Evolutionary conservation across 495 filamentous ascomycete genomes (phyloP), one percentile per base, ranked within the genome.

Genomic region (Bacidia rubella): DNA sequence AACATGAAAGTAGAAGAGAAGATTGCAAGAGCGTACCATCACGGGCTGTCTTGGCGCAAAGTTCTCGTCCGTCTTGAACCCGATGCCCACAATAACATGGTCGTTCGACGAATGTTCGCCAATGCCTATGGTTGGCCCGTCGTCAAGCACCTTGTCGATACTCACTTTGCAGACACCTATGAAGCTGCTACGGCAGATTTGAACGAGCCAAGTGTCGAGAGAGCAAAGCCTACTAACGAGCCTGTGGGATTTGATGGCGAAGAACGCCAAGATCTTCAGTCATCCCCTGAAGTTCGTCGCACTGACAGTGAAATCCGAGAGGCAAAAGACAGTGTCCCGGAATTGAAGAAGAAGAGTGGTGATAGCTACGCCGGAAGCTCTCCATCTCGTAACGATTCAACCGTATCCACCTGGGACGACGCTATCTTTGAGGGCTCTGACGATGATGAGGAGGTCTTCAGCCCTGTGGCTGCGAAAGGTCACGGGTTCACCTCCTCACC

Each of bases 81-180:
- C 1, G 92, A 98, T 72, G 92, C 92, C 2, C 92, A 98, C 66
- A 98, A 98, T 66, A 98, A 98, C 63, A 90, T 98, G 53, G 83
- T 95, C 54, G 92, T 98, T 19, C 83, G 92, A 23, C 81, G 92
- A 26, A 90, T 86, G 79, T 97, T 98, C 58, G 83, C 89, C 52
- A 98, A 98, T 63, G 92, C 92, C 0, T 95, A 95, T 61, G 92
- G 92, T 2, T 98, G 92, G 92, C 90, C 90, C 0, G 92, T 98
- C 3, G 73, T 96, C 44, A 85, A 95, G 62, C 92, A 98, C 63
- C 68, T 97, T 1, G 86, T 90, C 42, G 89, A 96, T 61, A 87
- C 87, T 0, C 92, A 98, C 61, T 98, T 98, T 60, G 81, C 78
- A 41, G 78, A 86, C 57, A 76, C 74, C 0, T 76, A 77, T 35